Base-by-base conservation (phyloP, 2,329 filamentous ascomycete genomes). In the Hypoxylon sp. region DNA sequence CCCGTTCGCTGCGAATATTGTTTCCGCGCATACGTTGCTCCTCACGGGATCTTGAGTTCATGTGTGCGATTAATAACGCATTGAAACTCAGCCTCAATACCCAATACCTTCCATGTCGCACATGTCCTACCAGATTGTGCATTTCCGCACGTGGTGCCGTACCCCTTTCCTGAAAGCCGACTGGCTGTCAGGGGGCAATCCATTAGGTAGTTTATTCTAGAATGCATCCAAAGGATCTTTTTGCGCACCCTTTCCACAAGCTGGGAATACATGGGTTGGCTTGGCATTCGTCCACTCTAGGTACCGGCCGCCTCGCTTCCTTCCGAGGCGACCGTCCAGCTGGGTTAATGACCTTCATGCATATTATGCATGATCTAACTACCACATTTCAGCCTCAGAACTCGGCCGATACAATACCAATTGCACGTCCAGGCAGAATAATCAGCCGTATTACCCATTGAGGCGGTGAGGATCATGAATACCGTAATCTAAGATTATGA, bases 31-130 rank as follows among this genome's bases (percentile, higher is more conserved):
- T 60, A 41, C 43, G 23, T 32, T 9, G 30, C 11, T 25, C 3
- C 17, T 62, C 59, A 62, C 59, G 43, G 43, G 59, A 62, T 5
- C 6, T 25, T n/a, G 19, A 9, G 30, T 21, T 43, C 43, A 56
- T 62, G 59, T 60, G 28, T 51, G 14, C 30, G 21, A 30, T n/a
- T 48, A 36, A 43, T 43, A 38, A 43, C 11, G 36, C 28, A 55
- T 19, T 25, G 1, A 13, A 28, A 32, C 43, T 56, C 50, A 61
- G 58, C 58, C 49, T 53, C 49, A 45, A 56, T n/a, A n/a, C n/a
- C n/a, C n/a, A n/a, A n/a, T n/a, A n/a, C n/a, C n/a, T n/a, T n/a
- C n/a, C n/a, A n/a, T n/a, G n/a, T n/a, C n/a, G n/a, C n/a, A n/a
- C n/a, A n/a, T 13, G 48, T 28, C n/a, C 2, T 28, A 51, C 23